These are phyloP conservation scores for Didymella exigua DNA, from an alignment of 2,329 filamentous ascomycete species.

Conservation along the genomic window DNA sequence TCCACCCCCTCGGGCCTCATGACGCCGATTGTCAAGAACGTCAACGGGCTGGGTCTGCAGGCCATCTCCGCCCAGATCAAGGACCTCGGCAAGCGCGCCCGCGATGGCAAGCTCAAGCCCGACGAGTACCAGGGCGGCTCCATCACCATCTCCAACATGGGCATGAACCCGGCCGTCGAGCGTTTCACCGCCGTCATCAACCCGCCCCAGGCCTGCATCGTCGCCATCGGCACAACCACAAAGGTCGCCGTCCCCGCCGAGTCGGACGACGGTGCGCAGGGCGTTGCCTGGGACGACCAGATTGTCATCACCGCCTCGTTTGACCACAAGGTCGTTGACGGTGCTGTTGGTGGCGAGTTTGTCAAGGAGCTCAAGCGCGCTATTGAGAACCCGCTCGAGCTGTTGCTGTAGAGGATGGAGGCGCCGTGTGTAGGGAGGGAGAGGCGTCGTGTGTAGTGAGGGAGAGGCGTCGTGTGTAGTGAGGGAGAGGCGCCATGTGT, in stretches of 20 bases:
- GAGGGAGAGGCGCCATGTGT: too few species aligned
- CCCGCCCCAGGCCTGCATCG: conserved; percentile 93
- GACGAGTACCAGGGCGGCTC: conserved; percentile 99
- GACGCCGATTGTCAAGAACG: conserved; percentile 93
- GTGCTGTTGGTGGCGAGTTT: conserved; percentile 95
- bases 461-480: background rate
- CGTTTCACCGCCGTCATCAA: conserved; percentile 99
- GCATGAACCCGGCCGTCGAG: conserved; percentile 97
- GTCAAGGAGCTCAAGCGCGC: conserved; percentile 97
- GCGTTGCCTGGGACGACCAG: conserved; percentile 92
- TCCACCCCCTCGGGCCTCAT: conserved; percentile 92
- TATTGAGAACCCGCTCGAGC: conserved; percentile 93
- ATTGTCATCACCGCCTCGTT: conserved; percentile 94
- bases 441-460: background rate
- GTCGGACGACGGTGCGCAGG: conserved; percentile 75
- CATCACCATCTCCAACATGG: conserved; percentile 99
- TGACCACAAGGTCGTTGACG: conserved; percentile 98
- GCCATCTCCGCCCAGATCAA: conserved; percentile 89
- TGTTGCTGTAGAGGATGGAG: conserved; percentile 71
- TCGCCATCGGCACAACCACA: conserved; percentile 91
- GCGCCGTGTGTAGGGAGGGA: background rate
- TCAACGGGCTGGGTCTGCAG: conserved; percentile 83
- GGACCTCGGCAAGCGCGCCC: conserved; percentile 93
- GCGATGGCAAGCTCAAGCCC: conserved; percentile 97
- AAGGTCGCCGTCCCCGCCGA: conserved; percentile 92